A percentile compares a stretch with the other conserved stretches of the same genome.
Conservation (phyloP, 176 grass and related monocot genomes). For the Phoenix dactylifera region DNA sequence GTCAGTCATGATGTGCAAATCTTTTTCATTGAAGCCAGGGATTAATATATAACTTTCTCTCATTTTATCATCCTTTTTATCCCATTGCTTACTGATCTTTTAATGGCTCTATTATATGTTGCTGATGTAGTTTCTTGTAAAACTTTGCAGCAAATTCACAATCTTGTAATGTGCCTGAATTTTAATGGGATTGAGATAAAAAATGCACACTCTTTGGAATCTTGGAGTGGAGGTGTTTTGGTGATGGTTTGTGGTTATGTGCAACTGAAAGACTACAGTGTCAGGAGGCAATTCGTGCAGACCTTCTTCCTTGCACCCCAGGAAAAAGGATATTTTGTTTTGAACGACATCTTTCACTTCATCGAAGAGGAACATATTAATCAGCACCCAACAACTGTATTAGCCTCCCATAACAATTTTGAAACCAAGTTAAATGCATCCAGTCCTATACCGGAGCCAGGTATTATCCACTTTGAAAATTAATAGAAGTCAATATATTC, state of each 20-base stretch:
- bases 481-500: too few species aligned
- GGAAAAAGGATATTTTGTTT: constrained; percentile 60
- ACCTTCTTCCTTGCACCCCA: constrained; percentile 87
- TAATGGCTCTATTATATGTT: too few species aligned
- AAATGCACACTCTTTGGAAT: constrained; percentile 70
- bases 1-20: too few species aligned
- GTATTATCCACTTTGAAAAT: not conserved
- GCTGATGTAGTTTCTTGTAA: not conserved
- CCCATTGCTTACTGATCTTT: too few species aligned
- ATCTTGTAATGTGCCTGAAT: constrained; percentile 58
- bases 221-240: constrained; percentile 38
- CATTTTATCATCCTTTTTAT: too few species aligned
- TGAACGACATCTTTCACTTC: constrained; percentile 77
- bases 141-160: constrained; percentile 63
- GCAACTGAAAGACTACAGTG: constrained; percentile 42
- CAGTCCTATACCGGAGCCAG: constrained; percentile 36
- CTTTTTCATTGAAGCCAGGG: too few species aligned
- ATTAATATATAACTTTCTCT: too few species aligned
- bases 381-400: constrained; percentile 21
- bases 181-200: constrained; percentile 71
- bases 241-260: constrained; percentile 79
- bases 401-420: constrained; percentile 16
- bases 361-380: constrained; percentile 64
- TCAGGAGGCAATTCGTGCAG: constrained; percentile 67
- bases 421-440: constrained; percentile 23